A percentile compares a stretch with the other conserved stretches of the same genome.
Conservation (phyloP, 2,329 filamentous ascomycete species). For the Fusarium sp. region DNA sequence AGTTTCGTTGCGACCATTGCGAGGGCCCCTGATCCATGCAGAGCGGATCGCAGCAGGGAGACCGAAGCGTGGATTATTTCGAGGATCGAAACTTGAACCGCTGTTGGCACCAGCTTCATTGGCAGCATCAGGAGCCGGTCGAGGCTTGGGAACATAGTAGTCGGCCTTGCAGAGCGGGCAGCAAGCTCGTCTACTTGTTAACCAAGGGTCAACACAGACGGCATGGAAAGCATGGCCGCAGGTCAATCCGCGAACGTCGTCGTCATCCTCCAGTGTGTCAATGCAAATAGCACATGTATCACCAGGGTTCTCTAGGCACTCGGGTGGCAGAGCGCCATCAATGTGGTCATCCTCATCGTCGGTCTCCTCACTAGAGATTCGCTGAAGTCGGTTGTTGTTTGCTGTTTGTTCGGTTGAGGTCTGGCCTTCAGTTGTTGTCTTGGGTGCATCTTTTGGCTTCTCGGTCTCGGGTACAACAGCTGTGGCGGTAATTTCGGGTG, state of each 20-base stretch:
- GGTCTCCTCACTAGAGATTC: constrained; percentile 63
- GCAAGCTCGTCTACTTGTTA: constrained; percentile 92
- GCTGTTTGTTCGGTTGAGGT: constrained; percentile 38
- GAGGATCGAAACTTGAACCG: constrained; percentile 47
- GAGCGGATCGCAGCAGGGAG: constrained; percentile 58
- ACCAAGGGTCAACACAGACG: constrained; percentile 94
- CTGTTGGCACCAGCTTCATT: constrained; percentile 51
- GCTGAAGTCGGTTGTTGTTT: constrained; percentile 50
- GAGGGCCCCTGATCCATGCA: constrained; percentile 52
- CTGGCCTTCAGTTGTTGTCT: constrained; percentile 40
- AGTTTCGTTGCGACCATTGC: constrained; percentile 5
- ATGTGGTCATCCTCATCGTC: constrained; percentile 85
- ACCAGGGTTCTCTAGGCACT: constrained; percentile 83
- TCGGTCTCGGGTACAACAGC: constrained; percentile 34
- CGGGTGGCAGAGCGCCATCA: constrained; percentile 81
- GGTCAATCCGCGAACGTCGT: constrained; percentile 91
- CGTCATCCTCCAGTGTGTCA: constrained; percentile 92
- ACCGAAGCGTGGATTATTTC: constrained; percentile 60
- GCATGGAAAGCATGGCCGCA: constrained; percentile 99
- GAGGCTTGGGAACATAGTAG: constrained; percentile 94
- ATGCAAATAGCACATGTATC: constrained; percentile 98
- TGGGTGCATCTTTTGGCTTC: constrained; percentile 37
- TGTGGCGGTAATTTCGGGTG: constrained; percentile 35
- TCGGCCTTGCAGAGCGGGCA: constrained; percentile 98
- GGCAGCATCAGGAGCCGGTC: constrained; percentile 61